Conservation (phyloP, 192 early-diverging fungal species). For the Oehlia diaphana region DNA sequence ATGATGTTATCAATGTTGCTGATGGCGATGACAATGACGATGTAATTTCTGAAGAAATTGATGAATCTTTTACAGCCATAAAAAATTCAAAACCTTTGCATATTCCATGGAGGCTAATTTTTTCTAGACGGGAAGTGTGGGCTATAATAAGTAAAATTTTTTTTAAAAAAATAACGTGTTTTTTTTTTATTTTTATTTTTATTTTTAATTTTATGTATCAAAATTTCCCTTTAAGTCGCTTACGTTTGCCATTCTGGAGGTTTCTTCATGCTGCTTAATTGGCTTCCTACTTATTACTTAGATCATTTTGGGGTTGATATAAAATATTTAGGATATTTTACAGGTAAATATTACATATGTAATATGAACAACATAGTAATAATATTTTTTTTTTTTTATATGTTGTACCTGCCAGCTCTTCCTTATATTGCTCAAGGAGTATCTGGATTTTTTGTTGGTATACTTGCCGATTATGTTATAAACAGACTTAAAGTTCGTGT, state of each 20-base stretch:
- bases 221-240: background rate
- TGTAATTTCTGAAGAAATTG: background rate
- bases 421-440: conserved; percentile 35
- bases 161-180: no score
- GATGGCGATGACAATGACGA: background rate
- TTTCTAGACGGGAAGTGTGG: conserved; percentile 16
- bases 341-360: conserved; percentile 29
- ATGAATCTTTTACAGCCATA: background rate
- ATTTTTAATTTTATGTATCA: no score
- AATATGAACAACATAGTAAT: background rate
- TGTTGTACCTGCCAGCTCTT: conserved; percentile 22
- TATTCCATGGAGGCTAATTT: conserved; percentile 21
- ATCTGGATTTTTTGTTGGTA: conserved; percentile 34
- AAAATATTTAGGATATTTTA: conserved; percentile 39
- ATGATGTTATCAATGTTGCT: background rate
- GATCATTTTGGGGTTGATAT: conserved; percentile 42
- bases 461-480: conserved; percentile 37
- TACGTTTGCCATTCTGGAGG: conserved; percentile 37
- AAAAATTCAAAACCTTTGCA: background rate
- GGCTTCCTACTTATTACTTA: conserved; percentile 42
- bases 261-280: conserved; percentile 41
- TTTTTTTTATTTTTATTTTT: no score
- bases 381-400: background rate
- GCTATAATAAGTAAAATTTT: background rate
- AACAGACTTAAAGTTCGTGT: conserved; percentile 29